A percentile compares a stretch with the other conserved stretches of the same genome.
phyloP scores from a whole-genome alignment of 805 yeast species.

The Kodamaea neixiangensis region DNA sequence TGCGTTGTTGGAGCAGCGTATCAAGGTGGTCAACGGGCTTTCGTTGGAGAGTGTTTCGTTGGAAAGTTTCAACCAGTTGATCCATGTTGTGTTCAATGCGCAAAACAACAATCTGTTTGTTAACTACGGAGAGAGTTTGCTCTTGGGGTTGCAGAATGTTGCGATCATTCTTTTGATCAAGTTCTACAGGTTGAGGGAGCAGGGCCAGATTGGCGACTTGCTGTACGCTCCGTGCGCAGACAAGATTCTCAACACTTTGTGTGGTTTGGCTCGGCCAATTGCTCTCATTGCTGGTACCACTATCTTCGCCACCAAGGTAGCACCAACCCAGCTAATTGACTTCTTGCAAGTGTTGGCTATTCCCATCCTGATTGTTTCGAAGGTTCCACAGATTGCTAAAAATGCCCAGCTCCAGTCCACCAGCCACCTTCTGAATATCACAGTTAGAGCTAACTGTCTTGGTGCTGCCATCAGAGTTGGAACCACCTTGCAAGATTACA shows the following conservation, averaged over 20 bases:
- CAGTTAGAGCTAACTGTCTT: slow-evolving; percentile 42
- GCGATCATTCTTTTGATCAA: slow-evolving; percentile 37
- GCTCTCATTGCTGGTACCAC: slow-evolving; percentile 28
- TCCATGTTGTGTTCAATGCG: slow-evolving; percentile 41
- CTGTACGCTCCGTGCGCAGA: background rate
- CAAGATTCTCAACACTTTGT: slow-evolving; percentile 11
- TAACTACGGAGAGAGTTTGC: slow-evolving; percentile 42
- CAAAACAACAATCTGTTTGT: slow-evolving; percentile 37
- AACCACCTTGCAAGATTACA: slow-evolving; percentile 38
- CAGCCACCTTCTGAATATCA: slow-evolving; percentile 36
- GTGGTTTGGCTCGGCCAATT: slow-evolving; percentile 27
- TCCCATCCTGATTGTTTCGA: slow-evolving; percentile 39
- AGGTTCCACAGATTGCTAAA: slow-evolving; percentile 40
- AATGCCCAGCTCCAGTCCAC: slow-evolving; percentile 38
- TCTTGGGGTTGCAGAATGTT: slow-evolving; percentile 41
- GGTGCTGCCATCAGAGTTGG: slow-evolving; percentile 43
- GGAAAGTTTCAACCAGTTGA: slow-evolving; percentile 38
- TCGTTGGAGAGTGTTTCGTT: slow-evolving; percentile 36
- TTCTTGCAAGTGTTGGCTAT: slow-evolving; percentile 38
- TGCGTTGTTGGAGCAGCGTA: slow-evolving; percentile 22
- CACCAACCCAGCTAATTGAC: slow-evolving; percentile 29
- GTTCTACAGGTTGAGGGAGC: slow-evolving; percentile 29
- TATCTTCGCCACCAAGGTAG: slow-evolving; percentile 32
- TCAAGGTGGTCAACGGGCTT: slow-evolving; percentile 38
- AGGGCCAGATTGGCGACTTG: slow-evolving; percentile 9